phyloP scores from a whole-genome alignment of 768 basidiomycete species.

The Tylopilus cervinicoccineus region DNA sequence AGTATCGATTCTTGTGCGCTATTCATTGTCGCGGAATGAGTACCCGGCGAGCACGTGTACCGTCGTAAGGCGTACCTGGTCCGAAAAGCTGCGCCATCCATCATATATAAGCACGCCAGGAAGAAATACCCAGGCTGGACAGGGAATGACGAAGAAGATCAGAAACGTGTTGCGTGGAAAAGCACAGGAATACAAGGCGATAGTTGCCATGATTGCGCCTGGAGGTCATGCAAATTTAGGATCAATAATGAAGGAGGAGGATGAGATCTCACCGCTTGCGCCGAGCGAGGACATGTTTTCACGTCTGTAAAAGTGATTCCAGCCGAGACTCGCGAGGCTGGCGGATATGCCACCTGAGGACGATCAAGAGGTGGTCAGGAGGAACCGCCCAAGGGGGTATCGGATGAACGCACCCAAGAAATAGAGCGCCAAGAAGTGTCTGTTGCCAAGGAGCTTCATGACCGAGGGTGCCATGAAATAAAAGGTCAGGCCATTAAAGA shows the following conservation, averaged over 20 bases:
- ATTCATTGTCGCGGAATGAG: slow-evolving; percentile 3
- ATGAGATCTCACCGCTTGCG: slow-evolving; percentile 60
- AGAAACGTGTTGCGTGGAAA: slow-evolving; percentile 63
- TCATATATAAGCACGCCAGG: slow-evolving; percentile 48
- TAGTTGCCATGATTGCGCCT: slow-evolving; percentile 70
- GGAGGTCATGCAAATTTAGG: slow-evolving; percentile 2
- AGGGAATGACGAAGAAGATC: slow-evolving; percentile 72
- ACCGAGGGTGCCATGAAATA: slow-evolving; percentile 72
- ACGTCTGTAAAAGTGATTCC: slow-evolving; percentile 37
- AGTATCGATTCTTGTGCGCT: slow-evolving; percentile 55
- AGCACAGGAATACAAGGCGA: slow-evolving; percentile 70
- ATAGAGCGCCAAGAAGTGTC: slow-evolving; percentile 69
- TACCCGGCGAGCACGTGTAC: background rate
- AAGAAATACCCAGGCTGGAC: slow-evolving; percentile 76
- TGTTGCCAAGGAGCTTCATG: slow-evolving; percentile 58
- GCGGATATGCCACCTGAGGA: slow-evolving; percentile 57
- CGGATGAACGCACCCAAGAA: slow-evolving; percentile 49
- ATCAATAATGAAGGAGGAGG: background rate
- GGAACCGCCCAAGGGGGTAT: background rate
- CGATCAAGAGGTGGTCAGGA: background rate
- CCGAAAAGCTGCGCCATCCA: slow-evolving; percentile 32
- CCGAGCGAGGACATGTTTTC: slow-evolving; percentile 45
- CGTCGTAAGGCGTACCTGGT: slow-evolving; percentile 27
- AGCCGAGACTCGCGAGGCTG: slow-evolving; percentile 45
- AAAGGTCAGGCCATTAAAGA: slow-evolving; percentile 77